These are phyloP conservation scores for Porphyrellus cyaneotinctus DNA, from an alignment of 768 basidiomycete genomes.

Conservation along the genomic window DNA sequence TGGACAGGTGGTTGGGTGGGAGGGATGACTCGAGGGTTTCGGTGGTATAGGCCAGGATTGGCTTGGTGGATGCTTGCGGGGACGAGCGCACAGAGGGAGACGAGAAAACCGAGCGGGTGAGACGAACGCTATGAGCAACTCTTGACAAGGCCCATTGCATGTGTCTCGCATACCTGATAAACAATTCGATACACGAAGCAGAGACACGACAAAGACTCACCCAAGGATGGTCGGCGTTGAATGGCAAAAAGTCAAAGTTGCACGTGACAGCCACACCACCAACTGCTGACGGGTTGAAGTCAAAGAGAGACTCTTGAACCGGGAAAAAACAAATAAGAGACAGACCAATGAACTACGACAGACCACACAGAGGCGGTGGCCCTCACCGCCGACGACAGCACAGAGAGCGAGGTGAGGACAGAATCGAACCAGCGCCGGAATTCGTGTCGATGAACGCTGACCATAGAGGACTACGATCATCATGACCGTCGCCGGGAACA, in stretches of 20 bases:
- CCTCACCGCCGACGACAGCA: slow-evolving; percentile 44
- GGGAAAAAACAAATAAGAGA: not conserved
- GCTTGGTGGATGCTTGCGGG: slow-evolving; percentile 6
- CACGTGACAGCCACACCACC: slow-evolving; percentile 22
- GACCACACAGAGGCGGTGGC: slow-evolving; percentile 44
- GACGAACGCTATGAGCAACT: slow-evolving; percentile 43
- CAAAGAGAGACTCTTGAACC: not conserved
- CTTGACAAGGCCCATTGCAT: slow-evolving; percentile 68
- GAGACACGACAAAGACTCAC: not conserved
- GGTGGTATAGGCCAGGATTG: not conserved
- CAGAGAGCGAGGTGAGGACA: slow-evolving; percentile 48
- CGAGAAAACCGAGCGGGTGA: slow-evolving; percentile 9
- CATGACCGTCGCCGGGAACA: slow-evolving; percentile 64
- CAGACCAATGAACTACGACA: slow-evolving; percentile 53
- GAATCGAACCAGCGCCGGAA: not conserved
- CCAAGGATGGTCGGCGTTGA: too few relatives aligned
- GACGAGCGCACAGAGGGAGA: not conserved
- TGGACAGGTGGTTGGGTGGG: not conserved
- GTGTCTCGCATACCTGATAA: slow-evolving; percentile 47
- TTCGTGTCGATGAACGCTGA: not conserved
- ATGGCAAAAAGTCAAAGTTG: not conserved
- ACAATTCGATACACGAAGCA: not conserved
- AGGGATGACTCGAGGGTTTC: too few relatives aligned
- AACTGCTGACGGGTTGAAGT: too few relatives aligned
- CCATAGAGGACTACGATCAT: slow-evolving; percentile 55